These are phyloP conservation scores for Ascochyta clinopodiicola DNA, from an alignment of 2,329 filamentous ascomycete genomes.

Conservation along the genomic window DNA sequence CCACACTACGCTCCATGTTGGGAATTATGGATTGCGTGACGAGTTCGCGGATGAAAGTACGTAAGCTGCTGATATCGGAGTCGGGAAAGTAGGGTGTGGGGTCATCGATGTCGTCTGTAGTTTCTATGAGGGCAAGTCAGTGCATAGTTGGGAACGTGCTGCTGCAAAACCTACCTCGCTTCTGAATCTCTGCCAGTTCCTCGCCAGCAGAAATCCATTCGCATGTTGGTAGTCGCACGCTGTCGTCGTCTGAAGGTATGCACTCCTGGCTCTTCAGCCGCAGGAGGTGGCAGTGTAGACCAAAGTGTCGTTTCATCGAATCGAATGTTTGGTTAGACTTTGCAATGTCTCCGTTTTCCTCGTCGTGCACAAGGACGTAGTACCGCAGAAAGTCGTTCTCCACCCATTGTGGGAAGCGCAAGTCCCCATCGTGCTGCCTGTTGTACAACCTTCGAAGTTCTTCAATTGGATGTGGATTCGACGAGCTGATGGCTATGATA, in stretches of 20 bases:
- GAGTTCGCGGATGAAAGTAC: conserved; percentile 91
- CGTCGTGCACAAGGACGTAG: conserved; percentile 95
- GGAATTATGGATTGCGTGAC: conserved; percentile 94
- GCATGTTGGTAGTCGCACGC: conserved; percentile 77
- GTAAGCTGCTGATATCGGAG: conserved; percentile 86
- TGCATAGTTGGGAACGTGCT: conserved; percentile 13
- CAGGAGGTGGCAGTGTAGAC: conserved; percentile 91
- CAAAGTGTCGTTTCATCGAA: conserved; percentile 99
- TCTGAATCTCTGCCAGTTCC: conserved; percentile 76
- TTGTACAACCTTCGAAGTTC: conserved; percentile 83
- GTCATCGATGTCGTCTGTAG: conserved; percentile 73
- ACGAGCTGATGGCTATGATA: conserved; percentile 92
- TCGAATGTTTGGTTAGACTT: conserved; percentile 92
- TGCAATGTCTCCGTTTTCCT: conserved; percentile 90
- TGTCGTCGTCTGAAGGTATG: conserved; percentile 89
- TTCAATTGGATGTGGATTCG: conserved; percentile 82
- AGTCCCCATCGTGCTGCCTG: conserved; percentile 79
- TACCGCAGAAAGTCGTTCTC: conserved; percentile 92
- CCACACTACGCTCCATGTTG: conserved; percentile 91
- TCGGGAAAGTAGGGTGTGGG: conserved; percentile 84
- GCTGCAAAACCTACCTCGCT: conserved; percentile 57
- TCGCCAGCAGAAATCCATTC: conserved; percentile 91
- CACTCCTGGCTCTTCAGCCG: conserved; percentile 84
- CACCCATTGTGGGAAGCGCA: conserved; percentile 81
- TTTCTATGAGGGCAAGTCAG: conserved; percentile 53